phyloP scores from a whole-genome alignment of 345 rosid genomes.

The Aegle marmelos region DNA sequence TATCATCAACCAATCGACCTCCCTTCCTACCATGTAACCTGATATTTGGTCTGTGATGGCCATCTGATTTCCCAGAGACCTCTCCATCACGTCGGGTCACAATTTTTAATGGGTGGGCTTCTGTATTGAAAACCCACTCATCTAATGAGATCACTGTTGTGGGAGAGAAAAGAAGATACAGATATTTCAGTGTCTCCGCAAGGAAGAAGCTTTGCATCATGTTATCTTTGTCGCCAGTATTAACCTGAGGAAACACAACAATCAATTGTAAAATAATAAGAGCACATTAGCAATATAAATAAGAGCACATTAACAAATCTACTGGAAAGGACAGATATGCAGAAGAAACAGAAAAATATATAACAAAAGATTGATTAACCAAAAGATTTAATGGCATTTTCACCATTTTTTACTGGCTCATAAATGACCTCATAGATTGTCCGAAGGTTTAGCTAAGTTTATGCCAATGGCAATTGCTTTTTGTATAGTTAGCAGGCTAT shows the following conservation, averaged over 20 bases:
- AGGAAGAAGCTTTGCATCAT: slow-evolving; percentile 98
- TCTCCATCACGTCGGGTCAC: slow-evolving; percentile 41
- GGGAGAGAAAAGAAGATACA: slow-evolving; percentile 90
- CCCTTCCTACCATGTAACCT: slow-evolving; percentile 30
- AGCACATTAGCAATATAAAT: neutral
- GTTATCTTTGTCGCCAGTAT: slow-evolving; percentile 78
- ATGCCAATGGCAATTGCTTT: neutral
- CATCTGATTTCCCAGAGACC: slow-evolving; percentile 16
- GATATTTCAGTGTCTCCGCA: slow-evolving; percentile 90
- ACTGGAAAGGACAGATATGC: neutral
- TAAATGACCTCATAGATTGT: neutral
- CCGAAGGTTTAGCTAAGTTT: neutral
- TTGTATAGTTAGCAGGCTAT: neutral
- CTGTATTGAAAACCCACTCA: slow-evolving; percentile 99
- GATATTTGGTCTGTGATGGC: slow-evolving; percentile 12
- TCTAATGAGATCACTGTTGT: slow-evolving; percentile 73
- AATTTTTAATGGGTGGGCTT: slow-evolving; percentile 86
- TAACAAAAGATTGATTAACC: neutral
- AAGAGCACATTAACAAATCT: neutral
- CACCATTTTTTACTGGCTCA: neutral
- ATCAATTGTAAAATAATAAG: neutral
- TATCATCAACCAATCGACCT: slow-evolving; percentile 21
- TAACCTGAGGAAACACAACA: slow-evolving; percentile 50
- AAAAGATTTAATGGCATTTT: neutral
- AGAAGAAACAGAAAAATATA: neutral